Evolutionary conservation across 225 moss, liverwort and hornwort genomes (phyloP).

Genomic region (Climacium dendroides): DNA sequence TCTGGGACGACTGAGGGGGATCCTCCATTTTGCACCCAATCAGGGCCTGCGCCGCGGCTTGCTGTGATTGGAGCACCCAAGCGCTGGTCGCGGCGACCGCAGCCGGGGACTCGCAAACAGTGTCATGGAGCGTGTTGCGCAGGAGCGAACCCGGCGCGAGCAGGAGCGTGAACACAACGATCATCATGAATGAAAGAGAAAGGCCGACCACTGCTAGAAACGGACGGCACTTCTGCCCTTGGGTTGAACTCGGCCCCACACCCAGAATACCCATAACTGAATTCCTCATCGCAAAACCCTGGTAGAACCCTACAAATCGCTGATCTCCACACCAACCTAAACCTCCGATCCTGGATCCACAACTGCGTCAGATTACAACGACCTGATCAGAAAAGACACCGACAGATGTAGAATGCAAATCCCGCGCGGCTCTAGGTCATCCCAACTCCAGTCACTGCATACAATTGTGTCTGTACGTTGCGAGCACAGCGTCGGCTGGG

Average conservation of each 20-base stretch:
- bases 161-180: not conserved
- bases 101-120: not conserved
- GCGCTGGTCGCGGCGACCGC: not conserved
- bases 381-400: not conserved
- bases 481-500: not conserved
- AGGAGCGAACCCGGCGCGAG: not conserved
- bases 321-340: not conserved
- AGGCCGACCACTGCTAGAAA: not conserved
- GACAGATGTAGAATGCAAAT: not conserved
- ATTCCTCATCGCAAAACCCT: not conserved
- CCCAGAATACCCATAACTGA: slow-evolving; percentile 6
- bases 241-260: not conserved
- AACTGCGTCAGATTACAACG: not conserved
- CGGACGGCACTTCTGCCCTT: not conserved
- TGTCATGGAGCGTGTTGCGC: not conserved
- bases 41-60: not conserved
- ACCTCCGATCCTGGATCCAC: not conserved
- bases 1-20: not conserved
- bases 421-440: no score
- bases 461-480: not conserved
- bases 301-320: not conserved
- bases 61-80: not conserved
- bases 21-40: not conserved
- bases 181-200: not conserved
- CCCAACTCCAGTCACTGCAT: not conserved